These are phyloP conservation scores for Boeremia lycopersici DNA, from an alignment of 2,329 filamentous ascomycete species.

Conservation along the genomic window DNA sequence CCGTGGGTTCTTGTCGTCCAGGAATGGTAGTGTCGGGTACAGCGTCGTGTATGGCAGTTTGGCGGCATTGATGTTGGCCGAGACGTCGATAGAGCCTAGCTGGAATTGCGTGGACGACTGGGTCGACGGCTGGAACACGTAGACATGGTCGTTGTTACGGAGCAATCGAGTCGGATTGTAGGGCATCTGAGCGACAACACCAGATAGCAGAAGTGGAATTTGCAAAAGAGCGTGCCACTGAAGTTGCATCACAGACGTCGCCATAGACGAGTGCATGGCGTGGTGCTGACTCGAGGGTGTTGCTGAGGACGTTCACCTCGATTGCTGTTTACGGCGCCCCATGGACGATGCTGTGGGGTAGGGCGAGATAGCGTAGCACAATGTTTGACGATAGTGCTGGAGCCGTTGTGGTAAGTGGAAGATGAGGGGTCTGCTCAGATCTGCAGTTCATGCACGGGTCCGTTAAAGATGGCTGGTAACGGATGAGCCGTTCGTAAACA, in stretches of 20 bases:
- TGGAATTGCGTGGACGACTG: constrained; percentile 54
- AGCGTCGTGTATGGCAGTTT: constrained; percentile 55
- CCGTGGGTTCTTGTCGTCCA: constrained; percentile 55
- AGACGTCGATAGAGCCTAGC: constrained; percentile 71
- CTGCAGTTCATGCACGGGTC: constrained; percentile 42
- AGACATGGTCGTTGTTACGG: constrained; percentile 64
- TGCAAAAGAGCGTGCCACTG: constrained; percentile 12
- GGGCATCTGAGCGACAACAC: constrained; percentile 60
- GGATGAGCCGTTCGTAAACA: constrained; percentile 40
- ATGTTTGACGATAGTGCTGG: constrained; percentile 15
- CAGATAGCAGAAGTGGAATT: constrained; percentile 10
- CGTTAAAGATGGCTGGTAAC: constrained; percentile 33
- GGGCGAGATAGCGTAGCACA: constrained; percentile 23
- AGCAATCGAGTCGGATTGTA: constrained; percentile 81
- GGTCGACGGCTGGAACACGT: constrained; percentile 69
- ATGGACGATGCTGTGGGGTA: constrained; percentile 22
- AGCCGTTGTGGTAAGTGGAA: constrained; percentile 16
- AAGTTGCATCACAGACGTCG: not conserved
- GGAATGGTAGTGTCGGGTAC: constrained; percentile 67
- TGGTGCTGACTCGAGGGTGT: constrained; percentile 2
- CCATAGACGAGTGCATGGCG: constrained; percentile 10
- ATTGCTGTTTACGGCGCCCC: constrained; percentile 19
- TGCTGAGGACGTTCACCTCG: constrained; percentile 31
- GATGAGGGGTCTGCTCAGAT: constrained; percentile 33
- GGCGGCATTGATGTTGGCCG: constrained; percentile 59